Base-by-base conservation (phyloP, 345 rosid species). In the Punica granatum region DNA sequence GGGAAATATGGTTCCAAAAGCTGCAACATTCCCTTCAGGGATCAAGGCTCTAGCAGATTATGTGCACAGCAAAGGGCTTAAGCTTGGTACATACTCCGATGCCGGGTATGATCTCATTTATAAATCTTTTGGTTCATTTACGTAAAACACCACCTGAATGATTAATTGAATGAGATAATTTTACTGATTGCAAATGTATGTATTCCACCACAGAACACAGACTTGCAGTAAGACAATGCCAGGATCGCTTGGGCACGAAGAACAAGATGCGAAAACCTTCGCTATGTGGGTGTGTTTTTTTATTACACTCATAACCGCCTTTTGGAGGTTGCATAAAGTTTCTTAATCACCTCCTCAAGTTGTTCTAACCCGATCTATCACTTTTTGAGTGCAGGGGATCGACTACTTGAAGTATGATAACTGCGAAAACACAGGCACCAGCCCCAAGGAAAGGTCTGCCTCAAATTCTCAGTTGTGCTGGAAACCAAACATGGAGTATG, bases 161-260 rank as follows among this genome's bases (percentile, higher is more conserved):
- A 18, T 0, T 19, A 18, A 28, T 2, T 34, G 13, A 33, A 33
- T 12, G 42, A 26, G 2, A 56, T 26, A 13, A n/a, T 60, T 37
- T 37, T 37, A 34, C 39, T 61, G 25, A 61, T 18, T 60, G 30
- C 4, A 10, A 14, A 9, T 58, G 23, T 56, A 34, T 56, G 26
- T 7, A 10, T 30, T 26, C 32, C 25, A 28, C 61, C 25, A 25
- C 70, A 83, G 83, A 70, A 74, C 63, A 48, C 19, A 63, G 59
- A 83, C 87, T 37, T 83, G 87, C 59, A 77, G 79, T 39, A 70
- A 66, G 70, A 75, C 70, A 53, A 78, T 80, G 84, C 88, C 88
- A 4, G 86, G 88, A 23, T 82, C 86, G 36, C 81, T 84, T 28
- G 81, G 81, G 36, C 67, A 80, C 16, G 88, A 84, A 65, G 74